phyloP scores from a whole-genome alignment of 148 eudicot species.

The Diospyros kaki region DNA sequence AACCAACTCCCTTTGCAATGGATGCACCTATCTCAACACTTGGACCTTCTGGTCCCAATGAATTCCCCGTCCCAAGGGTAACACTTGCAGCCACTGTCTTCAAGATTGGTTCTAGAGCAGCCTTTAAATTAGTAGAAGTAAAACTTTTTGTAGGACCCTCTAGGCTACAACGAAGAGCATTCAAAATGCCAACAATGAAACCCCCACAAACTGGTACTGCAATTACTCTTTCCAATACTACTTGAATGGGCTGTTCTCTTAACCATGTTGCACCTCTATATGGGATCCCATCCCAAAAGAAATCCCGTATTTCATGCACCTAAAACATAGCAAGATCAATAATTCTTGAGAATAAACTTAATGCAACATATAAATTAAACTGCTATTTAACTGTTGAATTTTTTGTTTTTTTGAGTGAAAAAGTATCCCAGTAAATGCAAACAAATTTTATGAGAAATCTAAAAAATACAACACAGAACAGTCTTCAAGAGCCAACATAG shows the following conservation, averaged over 20 bases:
- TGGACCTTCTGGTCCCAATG: conserved; percentile 98
- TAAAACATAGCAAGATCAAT: conserved; percentile 21
- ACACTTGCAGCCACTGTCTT: conserved; percentile 76
- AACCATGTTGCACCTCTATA: conserved; percentile 84
- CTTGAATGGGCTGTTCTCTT: conserved; percentile 62
- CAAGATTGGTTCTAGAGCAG: conserved; percentile 52
- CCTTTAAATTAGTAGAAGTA: conserved; percentile 26
- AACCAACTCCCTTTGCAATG: conserved; percentile 81
- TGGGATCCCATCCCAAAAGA: conserved; percentile 86
- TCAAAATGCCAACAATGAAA: conserved; percentile 58
- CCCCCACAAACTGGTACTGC: conserved; percentile 85
- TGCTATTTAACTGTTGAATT: neutral
- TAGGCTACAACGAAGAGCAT: conserved; percentile 42
- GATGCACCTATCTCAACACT: conserved; percentile 98
- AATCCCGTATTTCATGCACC: conserved; percentile 88
- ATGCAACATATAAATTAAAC: neutral
- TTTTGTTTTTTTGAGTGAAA: neutral
- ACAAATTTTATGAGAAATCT: neutral
- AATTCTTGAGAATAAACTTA: neutral
- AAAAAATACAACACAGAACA: neutral
- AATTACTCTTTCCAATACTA: conserved; percentile 54
- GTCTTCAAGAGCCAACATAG: neutral
- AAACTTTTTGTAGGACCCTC: conserved; percentile 35
- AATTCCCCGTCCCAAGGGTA: conserved; percentile 89
- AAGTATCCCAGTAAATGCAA: neutral